Conservation (phyloP, 2,329 filamentous ascomycete species). For the Diaporthe aspalathi region DNA sequence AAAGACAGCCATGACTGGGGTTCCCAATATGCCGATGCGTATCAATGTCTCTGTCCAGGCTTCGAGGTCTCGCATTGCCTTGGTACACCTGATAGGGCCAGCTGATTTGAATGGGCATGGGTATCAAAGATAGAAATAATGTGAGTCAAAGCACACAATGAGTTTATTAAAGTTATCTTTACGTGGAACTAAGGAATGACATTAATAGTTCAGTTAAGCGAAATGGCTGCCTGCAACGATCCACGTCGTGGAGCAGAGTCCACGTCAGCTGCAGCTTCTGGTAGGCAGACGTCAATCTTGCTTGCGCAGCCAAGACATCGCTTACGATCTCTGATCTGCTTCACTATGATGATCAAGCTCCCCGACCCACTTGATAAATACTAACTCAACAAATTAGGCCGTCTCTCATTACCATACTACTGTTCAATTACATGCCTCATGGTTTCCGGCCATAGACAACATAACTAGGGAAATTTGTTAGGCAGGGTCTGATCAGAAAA, state of each 20-base stretch:
- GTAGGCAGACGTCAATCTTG: slow-evolving; percentile 13
- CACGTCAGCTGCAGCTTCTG: slow-evolving; percentile 4
- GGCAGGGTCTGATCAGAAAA: slow-evolving; percentile 26
- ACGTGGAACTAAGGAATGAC: not conserved
- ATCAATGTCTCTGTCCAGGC: not conserved
- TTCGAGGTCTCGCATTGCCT: not conserved
- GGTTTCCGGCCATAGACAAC: slow-evolving; percentile 42
- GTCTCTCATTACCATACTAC: not conserved
- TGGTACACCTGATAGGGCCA: not conserved
- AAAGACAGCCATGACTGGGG: not conserved
- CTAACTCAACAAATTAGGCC: not conserved
- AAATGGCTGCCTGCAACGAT: not conserved
- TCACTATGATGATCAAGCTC: no score
- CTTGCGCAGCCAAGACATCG: not conserved
- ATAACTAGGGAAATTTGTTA: slow-evolving; percentile 36
- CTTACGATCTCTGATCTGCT: no score
- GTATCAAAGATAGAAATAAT: not conserved
- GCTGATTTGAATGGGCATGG: no score
- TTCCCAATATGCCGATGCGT: not conserved
- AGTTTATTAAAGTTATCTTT: not conserved
- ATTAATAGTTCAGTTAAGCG: not conserved
- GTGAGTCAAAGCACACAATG: not conserved
- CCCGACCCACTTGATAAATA: not conserved
- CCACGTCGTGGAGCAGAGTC: not conserved
- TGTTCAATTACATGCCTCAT: not conserved